These are phyloP conservation scores for Angophora floribunda DNA, from an alignment of 345 rosid species.

Conservation along the genomic window DNA sequence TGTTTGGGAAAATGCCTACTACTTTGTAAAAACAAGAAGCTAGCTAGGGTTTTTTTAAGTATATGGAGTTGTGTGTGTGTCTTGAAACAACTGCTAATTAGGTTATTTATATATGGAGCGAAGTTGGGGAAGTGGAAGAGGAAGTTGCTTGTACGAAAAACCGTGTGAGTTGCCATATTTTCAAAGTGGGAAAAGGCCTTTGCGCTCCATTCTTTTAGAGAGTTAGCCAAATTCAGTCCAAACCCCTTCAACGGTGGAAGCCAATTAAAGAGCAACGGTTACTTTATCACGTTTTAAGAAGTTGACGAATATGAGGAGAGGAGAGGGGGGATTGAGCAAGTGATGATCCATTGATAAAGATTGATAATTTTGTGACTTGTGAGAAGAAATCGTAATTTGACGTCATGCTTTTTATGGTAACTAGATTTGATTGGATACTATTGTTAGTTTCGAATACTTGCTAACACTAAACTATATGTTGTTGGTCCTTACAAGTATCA, in stretches of 20 bases:
- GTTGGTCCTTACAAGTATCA: neutral
- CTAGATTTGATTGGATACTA: neutral
- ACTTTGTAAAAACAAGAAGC: neutral
- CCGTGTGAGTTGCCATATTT: neutral
- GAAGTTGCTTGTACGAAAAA: conserved; percentile 16
- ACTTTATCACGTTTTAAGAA: neutral
- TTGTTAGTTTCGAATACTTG: neutral
- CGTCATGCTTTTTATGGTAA: neutral
- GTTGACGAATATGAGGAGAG: neutral
- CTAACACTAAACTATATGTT: neutral
- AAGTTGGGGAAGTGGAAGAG: neutral
- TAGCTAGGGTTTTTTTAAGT: neutral
- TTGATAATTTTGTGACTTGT: neutral
- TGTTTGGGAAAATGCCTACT: neutral
- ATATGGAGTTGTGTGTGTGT: neutral
- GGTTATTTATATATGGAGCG: neutral
- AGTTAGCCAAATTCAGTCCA: neutral
- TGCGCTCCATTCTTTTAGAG: neutral
- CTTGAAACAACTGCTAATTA: neutral
- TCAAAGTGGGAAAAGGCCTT: neutral
- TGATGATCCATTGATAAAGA: neutral
- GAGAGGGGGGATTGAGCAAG: neutral
- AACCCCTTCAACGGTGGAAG: too few relatives aligned
- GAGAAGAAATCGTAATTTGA: neutral
- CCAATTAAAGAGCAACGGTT: too few relatives aligned